Conservation (phyloP, 2,329 filamentous ascomycete species). For the Sporothrix sp. region DNA sequence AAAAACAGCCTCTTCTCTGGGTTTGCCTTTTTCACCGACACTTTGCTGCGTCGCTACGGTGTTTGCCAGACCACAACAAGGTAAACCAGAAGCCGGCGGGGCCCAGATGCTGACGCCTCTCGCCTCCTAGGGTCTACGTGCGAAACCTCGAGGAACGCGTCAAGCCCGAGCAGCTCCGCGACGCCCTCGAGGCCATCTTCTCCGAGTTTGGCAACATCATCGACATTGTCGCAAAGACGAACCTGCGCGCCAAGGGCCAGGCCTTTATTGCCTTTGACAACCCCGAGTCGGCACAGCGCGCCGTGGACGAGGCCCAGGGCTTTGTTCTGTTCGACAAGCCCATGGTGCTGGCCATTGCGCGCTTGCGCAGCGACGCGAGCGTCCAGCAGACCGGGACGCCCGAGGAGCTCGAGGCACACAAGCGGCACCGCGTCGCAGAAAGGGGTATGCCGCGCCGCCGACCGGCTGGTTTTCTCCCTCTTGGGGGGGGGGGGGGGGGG, state of each 20-base stretch:
- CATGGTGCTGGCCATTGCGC: slow-evolving; percentile 75
- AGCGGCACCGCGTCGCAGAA: slow-evolving; percentile 72
- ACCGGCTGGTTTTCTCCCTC: too few relatives aligned
- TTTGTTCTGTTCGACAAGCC: slow-evolving; percentile 90
- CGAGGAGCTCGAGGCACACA: slow-evolving; percentile 81
- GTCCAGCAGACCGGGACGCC: slow-evolving; percentile 63
- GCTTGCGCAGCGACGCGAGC: slow-evolving; percentile 77
- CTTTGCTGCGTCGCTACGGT: slow-evolving; percentile 26
- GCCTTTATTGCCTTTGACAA: slow-evolving; percentile 88
- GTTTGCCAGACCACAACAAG: not conserved
- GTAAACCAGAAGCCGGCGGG: not conserved
- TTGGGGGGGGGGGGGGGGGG: too few relatives aligned
- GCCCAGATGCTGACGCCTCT: not conserved
- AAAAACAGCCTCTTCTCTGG: not conserved
- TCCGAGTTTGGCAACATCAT: slow-evolving; percentile 77
- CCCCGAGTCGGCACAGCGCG: slow-evolving; percentile 65
- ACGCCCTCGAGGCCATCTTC: slow-evolving; percentile 68
- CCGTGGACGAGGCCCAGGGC: slow-evolving; percentile 81
- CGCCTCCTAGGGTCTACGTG: slow-evolving; percentile 47
- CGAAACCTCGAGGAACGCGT: slow-evolving; percentile 89
- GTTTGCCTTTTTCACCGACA: slow-evolving; percentile 35
- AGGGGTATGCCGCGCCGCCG: slow-evolving; percentile 72
- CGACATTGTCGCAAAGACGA: slow-evolving; percentile 63
- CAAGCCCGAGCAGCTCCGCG: slow-evolving; percentile 67
- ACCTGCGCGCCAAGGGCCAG: slow-evolving; percentile 86